phyloP scores from a whole-genome alignment of 148 eudicot species.

The Cornus suecica region DNA sequence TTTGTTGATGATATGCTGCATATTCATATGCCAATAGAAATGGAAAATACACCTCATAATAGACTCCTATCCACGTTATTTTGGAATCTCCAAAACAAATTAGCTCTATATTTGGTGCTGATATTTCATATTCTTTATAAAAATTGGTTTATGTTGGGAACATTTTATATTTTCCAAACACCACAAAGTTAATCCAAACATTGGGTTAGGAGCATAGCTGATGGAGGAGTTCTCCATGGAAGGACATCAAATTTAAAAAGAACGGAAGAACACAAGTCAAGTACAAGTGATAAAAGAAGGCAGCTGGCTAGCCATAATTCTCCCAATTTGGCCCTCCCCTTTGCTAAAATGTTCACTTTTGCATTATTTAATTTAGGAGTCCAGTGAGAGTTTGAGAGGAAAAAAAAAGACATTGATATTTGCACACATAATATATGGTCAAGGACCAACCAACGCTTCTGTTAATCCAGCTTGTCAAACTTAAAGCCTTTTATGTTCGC shows the following conservation, averaged over 20 bases:
- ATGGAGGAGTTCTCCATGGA: background rate
- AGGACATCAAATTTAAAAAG: background rate
- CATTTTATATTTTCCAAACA: background rate
- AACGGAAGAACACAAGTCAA: no score
- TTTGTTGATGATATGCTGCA: background rate
- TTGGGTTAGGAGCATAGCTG: background rate
- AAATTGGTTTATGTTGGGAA: background rate
- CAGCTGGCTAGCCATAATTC: no score
- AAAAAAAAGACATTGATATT: no score
- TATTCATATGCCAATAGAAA: background rate
- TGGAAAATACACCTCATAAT: background rate
- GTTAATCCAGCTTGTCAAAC: no score
- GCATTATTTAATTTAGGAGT: background rate
- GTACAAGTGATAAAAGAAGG: background rate
- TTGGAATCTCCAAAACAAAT: background rate
- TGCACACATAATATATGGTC: background rate
- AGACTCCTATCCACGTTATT: background rate
- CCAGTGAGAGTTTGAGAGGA: background rate
- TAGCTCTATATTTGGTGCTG: background rate
- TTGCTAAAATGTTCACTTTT: background rate
- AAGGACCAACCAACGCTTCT: background rate
- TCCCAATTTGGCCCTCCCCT: background rate
- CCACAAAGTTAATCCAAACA: background rate
- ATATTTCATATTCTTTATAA: background rate
- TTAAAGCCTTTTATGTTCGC: no score